A percentile compares a stretch with the other conserved stretches of the same genome.
Evolutionary conservation across 208 protist species (phyloP).

Genomic region (Crithidia fasciculata): DNA sequence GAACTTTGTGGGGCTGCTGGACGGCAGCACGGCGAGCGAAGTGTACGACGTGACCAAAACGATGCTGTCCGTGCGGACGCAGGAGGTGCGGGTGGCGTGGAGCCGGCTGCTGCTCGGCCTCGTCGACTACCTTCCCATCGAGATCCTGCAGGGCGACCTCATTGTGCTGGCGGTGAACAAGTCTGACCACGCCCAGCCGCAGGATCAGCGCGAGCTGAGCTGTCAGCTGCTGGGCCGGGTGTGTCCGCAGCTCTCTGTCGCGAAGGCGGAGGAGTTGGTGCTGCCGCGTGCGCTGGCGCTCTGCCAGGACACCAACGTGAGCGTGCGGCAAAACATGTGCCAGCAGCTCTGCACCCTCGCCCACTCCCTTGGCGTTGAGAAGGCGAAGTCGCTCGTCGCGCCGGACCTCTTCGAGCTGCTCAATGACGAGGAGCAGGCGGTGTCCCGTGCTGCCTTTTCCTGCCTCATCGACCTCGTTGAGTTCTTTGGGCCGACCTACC

Average conservation of each 20-base stretch:
- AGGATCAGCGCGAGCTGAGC: slow-evolving; percentile 90
- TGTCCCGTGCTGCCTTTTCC: slow-evolving; percentile 86
- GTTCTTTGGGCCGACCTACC: slow-evolving; percentile 88
- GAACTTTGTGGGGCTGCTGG: slow-evolving; percentile 63
- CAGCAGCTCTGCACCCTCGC: slow-evolving; percentile 85
- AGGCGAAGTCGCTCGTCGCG: slow-evolving; percentile 75
- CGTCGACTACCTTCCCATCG: slow-evolving; percentile 53
- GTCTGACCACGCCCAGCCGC: slow-evolving; percentile 83
- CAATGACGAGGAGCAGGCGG: slow-evolving; percentile 88
- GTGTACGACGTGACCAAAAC: slow-evolving; percentile 83
- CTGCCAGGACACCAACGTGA: slow-evolving; percentile 92
- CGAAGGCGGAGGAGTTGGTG: slow-evolving; percentile 70
- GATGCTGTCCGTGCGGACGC: slow-evolving; percentile 89
- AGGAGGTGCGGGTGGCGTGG: slow-evolving; percentile 81
- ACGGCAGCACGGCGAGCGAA: slow-evolving; percentile 53
- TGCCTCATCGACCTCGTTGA: slow-evolving; percentile 91
- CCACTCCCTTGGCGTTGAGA: slow-evolving; percentile 74
- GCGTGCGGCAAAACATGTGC: slow-evolving; percentile 85
- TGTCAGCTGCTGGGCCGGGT: slow-evolving; percentile 82
- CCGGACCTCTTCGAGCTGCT: slow-evolving; percentile 90
- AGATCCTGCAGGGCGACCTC: slow-evolving; percentile 71
- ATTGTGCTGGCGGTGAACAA: slow-evolving; percentile 82
- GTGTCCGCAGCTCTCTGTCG: slow-evolving; percentile 56
- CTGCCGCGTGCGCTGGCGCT: slow-evolving; percentile 81
- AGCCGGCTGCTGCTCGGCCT: slow-evolving; percentile 73